Evolutionary conservation across 345 rosid genomes (phyloP), one percentile per base, ranked within the genome.

Genomic region (Acer saccharum): DNA sequence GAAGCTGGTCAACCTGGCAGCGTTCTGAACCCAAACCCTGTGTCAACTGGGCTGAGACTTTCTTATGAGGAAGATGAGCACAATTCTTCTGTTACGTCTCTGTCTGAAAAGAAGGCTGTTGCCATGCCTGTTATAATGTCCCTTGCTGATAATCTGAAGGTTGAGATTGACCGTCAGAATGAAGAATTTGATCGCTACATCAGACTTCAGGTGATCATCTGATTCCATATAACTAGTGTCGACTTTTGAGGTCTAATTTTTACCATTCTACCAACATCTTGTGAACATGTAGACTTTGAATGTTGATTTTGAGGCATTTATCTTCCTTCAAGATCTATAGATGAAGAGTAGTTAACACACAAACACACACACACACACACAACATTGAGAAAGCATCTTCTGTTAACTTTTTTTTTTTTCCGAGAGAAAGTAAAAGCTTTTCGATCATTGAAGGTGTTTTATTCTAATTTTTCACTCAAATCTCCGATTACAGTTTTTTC

Each of bases 31-130:
- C 89, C 87, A 48, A 88, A 85, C 80, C 82, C 83, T 35, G 90
- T 91, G 46, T 93, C 97, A 7, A 91, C 90, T 58, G 95, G 95
- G 71, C 81, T 91, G 73, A 88, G 80, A 74, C 87, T 91, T n/a
- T 90, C 94, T 0, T 87, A 72, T 44, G 94, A 88, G 55, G 94
- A 93, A 60, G 97, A 93, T 75, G 92, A 87, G 71, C 91, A 78
- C 71, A 93, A 93, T 78, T 89, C 97, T 65, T 85, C 93, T 0
- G 84, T 87, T 69, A 83, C 92, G 73, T 84, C 90, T 74, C 86
- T 79, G 50, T 86, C 89, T 76, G 95, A 85, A 20, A 81, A 78
- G 72, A 82, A 88, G 72, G 27, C 82, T 32, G 76, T 78, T 65
- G 80, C 84, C 29, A 83, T 83, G 23, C 88, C 94, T 14, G 55